Evolutionary conservation across 495 filamentous ascomycete species (phyloP).

Genomic region (Barbatosphaeria neglecta): DNA sequence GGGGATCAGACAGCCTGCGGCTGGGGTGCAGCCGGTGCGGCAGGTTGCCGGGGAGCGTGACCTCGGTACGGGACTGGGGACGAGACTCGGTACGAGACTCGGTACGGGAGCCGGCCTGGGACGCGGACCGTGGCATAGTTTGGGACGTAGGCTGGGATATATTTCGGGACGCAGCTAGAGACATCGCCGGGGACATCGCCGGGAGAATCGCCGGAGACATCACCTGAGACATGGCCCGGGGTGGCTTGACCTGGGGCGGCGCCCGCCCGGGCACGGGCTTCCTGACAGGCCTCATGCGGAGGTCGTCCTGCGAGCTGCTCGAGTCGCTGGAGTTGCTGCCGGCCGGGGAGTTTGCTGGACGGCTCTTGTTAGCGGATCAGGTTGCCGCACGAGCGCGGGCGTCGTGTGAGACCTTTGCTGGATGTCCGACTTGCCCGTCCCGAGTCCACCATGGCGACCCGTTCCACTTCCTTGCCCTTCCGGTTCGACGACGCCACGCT

Average conservation of each 20-base stretch:
- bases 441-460: conserved; percentile 10
- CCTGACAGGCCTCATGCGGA: conserved; percentile 19
- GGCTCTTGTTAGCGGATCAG: conserved; percentile 1
- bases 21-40: conserved; percentile 18
- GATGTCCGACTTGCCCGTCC: conserved; percentile 15
- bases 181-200: too few relatives aligned
- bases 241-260: too few relatives aligned
- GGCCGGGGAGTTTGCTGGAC: conserved; percentile 5
- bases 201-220: too few relatives aligned
- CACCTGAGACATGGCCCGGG: too few relatives aligned
- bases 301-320: conserved; percentile 20
- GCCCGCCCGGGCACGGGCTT: too few relatives aligned
- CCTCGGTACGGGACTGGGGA: background rate
- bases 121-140: background rate
- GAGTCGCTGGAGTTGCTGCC: conserved; percentile 22
- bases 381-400: conserved; percentile 1
- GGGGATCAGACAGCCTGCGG: conserved; percentile 16
- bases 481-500: background rate
- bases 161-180: too few relatives aligned
- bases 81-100: background rate
- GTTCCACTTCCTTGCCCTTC: conserved; percentile 24
- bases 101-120: background rate
- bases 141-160: too few relatives aligned
- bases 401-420: conserved; percentile 12
- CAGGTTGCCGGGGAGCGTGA: conserved; percentile 5